Conservation (phyloP, 345 rosid species). For the Fremontodendron californicum region DNA sequence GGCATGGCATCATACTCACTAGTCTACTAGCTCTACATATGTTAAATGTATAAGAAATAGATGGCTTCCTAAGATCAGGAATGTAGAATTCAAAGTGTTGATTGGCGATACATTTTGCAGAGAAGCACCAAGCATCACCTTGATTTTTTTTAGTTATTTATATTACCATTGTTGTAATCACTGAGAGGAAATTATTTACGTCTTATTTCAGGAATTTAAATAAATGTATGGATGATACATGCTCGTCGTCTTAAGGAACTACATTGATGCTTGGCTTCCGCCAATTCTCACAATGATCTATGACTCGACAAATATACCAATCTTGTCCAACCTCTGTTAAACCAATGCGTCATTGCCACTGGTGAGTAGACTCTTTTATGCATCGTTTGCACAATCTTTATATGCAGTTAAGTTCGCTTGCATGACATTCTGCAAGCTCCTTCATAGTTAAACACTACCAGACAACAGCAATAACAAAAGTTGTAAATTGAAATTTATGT, state of each 20-base stretch:
- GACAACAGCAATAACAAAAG: slow-evolving; percentile 1
- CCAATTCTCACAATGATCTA: background rate
- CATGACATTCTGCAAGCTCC: slow-evolving; percentile 32
- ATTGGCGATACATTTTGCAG: background rate
- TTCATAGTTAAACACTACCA: slow-evolving; percentile 36
- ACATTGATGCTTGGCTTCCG: background rate
- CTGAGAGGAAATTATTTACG: no score
- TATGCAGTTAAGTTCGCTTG: slow-evolving; percentile 45
- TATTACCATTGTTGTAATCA: background rate
- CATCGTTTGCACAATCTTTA: slow-evolving; percentile 27
- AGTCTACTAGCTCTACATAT: background rate
- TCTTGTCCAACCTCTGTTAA: background rate
- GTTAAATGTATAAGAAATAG: background rate
- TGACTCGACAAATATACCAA: background rate
- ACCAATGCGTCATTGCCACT: slow-evolving; percentile 28
- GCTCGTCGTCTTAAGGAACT: background rate
- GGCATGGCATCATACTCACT: background rate
- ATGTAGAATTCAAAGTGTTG: background rate
- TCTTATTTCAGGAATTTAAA: background rate
- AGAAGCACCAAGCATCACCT: background rate
- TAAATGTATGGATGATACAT: background rate
- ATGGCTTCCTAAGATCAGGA: background rate
- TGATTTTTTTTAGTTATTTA: background rate
- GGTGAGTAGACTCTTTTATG: slow-evolving; percentile 25
- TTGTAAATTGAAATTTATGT: background rate